Percentiles rank a stretch among this genome's conserved stretches.
Evolutionary conservation across 495 filamentous ascomycete species (phyloP).

Genomic region (Physcia stellaris): DNA sequence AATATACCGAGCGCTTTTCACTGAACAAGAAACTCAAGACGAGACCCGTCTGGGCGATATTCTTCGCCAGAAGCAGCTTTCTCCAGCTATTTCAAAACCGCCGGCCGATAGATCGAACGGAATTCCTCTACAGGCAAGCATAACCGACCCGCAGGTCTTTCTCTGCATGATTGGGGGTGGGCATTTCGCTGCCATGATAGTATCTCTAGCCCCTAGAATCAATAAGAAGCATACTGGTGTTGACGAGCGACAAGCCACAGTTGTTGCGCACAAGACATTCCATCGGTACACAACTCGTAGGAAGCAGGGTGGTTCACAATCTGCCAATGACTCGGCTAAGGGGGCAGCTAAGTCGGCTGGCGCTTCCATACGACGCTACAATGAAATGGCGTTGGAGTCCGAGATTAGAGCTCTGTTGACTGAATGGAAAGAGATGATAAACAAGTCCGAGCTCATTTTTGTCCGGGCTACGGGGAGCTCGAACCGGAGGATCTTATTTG

Average conservation of each 20-base stretch:
- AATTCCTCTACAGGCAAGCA: constrained; percentile 30
- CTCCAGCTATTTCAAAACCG: constrained; percentile 45
- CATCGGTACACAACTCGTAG: constrained; percentile 91
- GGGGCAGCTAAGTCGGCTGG: constrained; percentile 90
- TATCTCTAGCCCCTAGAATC: constrained; percentile 69
- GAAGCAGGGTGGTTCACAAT: constrained; percentile 92
- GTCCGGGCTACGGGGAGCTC: constrained; percentile 77
- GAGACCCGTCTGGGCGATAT: constrained; percentile 48
- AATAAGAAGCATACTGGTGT: constrained; percentile 55
- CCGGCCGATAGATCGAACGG: constrained; percentile 31
- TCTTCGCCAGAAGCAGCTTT: constrained; percentile 60
- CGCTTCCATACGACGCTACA: constrained; percentile 78
- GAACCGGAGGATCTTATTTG: constrained; percentile 75
- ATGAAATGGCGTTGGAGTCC: constrained; percentile 72
- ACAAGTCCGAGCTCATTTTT: constrained; percentile 71
- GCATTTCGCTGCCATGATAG: constrained; percentile 93
- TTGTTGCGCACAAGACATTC: constrained; percentile 93
- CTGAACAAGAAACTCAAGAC: constrained; percentile 50
- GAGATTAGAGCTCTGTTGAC: constrained; percentile 67
- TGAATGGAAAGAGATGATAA: constrained; percentile 74
- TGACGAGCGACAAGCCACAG: constrained; percentile 65
- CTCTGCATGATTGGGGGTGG: constrained; percentile 98
- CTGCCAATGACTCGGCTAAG: constrained; percentile 79
- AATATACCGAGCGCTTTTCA: constrained; percentile 74
- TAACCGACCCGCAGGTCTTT: constrained; percentile 69